Evolutionary conservation across 2,329 filamentous ascomycete species (phyloP), one percentile per base, ranked within the genome.

Genomic region (Pseudogymnoascus sp.): DNA sequence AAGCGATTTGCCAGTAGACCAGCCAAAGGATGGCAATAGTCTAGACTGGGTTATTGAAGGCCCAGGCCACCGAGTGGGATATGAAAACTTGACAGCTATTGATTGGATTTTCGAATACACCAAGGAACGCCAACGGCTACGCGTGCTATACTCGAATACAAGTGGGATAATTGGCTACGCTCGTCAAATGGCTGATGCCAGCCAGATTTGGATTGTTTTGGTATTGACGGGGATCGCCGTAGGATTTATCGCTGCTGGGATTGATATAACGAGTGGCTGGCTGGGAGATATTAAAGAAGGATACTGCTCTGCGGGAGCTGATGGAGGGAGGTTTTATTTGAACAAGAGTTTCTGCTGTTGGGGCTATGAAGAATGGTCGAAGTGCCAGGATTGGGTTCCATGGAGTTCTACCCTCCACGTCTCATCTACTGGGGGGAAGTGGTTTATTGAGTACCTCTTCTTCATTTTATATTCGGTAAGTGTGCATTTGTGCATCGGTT

Each of bases 61-160:
- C 0, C 92, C 91, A 0, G 93, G 93, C 1, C 85, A 91, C 62
- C 86, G 95, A 72, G 93, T 97, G 38, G 93, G 90, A 63, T 99
- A 99, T 78, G 93, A 97, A 72, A 90, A 99, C 77, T 81, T 97
- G 74, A 97, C 93, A 15, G 93, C 95, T 64, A 99, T 99, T 74
- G 95, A 99, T 78, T 99, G 95, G 95, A 97, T 97, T 73, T 97
- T 96, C 71, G 95, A 99, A 76, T 96, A 97, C 73, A 95, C 90
- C 62, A 97, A 97, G 75, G 95, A 99, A 78, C 86, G 95, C 19
- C 91, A 96, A 75, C 86, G 95, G 23, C 78, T 96, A 71, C 85
- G 91, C n/a, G 83, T 89, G 31, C 79, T 99, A 19, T 84, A 86
- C 63, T 84, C 88, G 0, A 85, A 83, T 69, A 83, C 86, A 7